Evolutionary conservation across 73 alveolate species (phyloP).

Genomic region (Symbiodinium pilosum): DNA sequence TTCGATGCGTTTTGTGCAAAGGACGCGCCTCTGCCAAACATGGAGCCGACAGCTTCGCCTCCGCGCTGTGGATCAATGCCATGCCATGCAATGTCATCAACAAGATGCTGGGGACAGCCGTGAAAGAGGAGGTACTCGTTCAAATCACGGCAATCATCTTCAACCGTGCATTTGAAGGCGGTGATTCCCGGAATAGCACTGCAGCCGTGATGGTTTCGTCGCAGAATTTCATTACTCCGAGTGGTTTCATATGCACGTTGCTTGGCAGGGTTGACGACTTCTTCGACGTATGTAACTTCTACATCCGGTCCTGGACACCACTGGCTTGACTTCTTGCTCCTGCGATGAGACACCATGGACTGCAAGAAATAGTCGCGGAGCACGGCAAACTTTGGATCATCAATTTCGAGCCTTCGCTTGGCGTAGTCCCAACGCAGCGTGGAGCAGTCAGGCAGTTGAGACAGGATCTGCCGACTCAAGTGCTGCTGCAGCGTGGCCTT

Average conservation of each 20-base stretch:
- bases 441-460: not conserved
- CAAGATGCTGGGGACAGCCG: not conserved
- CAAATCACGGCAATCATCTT: not conserved
- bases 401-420: too few species aligned
- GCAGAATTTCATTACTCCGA: not conserved
- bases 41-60: slow-evolving; percentile 3
- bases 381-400: not conserved
- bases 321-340: not conserved
- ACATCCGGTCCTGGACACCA: not conserved
- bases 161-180: not conserved
- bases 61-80: slow-evolving; percentile 44
- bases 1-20: slow-evolving; percentile 30
- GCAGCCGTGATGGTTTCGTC: not conserved
- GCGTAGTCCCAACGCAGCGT: not conserved
- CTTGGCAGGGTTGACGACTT: not conserved
- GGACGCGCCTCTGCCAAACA: slow-evolving; percentile 23
- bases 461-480: not conserved
- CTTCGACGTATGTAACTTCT: not conserved
- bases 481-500: not conserved
- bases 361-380: not conserved
- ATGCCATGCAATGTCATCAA: not conserved
- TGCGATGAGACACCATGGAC: not conserved
- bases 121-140: slow-evolving; percentile 12
- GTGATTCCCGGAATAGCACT: not conserved
- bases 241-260: not conserved